A percentile compares a stretch with the other conserved stretches of the same genome.
phyloP scores from a whole-genome alignment of 495 filamentous ascomycete genomes.

The Xylaria venustula region DNA sequence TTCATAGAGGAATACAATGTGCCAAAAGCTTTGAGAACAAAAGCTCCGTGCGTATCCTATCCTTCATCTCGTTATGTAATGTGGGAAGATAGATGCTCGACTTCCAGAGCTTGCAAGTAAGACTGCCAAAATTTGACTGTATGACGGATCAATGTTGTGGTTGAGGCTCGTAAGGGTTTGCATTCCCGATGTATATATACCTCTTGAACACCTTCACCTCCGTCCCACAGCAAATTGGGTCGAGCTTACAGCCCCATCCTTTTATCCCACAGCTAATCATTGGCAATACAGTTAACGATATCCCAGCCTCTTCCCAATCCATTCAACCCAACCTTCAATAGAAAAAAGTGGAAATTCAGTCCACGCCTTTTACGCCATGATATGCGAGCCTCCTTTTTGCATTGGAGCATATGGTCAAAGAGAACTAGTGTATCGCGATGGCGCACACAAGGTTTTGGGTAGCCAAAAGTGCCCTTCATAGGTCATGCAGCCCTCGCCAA shows the following conservation, averaged over 20 bases:
- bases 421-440: conserved; percentile 1
- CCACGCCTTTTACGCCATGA: conserved; percentile 16
- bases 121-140: conserved; percentile 1
- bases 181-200: background rate
- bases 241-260: background rate
- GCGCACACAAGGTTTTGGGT: conserved; percentile 4
- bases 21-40: too few relatives aligned
- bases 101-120: background rate
- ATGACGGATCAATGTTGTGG: conserved; percentile 2
- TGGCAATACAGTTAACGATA: background rate
- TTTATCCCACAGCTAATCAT: background rate
- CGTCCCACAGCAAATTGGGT: background rate
- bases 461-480: conserved; percentile 14
- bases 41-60: too few relatives aligned
- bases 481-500: background rate
- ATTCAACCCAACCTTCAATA: conserved; percentile 7
- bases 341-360: conserved; percentile 8
- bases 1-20: too few relatives aligned
- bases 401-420: conserved; percentile 3
- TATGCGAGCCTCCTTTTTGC: conserved; percentile 14
- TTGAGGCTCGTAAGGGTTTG: conserved; percentile 8
- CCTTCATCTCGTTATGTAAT: too few relatives aligned
- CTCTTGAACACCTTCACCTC: conserved; percentile 1
- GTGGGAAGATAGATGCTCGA: too few relatives aligned
- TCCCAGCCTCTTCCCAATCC: background rate